A percentile compares a stretch with the other conserved stretches of the same genome.
Evolutionary conservation across 805 yeast species (phyloP).

Genomic region (Candida schatavii): DNA sequence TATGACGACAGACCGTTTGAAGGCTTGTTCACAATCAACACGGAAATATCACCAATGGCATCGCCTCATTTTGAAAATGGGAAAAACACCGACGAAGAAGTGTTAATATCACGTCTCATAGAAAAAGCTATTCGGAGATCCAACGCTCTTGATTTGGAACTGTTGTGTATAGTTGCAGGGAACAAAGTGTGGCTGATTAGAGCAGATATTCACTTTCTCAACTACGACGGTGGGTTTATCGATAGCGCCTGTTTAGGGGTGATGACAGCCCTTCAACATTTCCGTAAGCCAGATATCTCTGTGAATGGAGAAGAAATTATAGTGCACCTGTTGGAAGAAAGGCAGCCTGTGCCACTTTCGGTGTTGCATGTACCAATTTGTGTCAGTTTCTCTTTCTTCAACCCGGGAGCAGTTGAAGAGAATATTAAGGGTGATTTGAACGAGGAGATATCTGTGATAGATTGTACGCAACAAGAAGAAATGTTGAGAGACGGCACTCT

Average conservation of each 20-base stretch:
- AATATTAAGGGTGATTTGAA: slow-evolving; percentile 66
- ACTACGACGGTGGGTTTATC: slow-evolving; percentile 89
- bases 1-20: slow-evolving; percentile 92
- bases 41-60: slow-evolving; percentile 90
- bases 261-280: slow-evolving; percentile 80
- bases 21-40: slow-evolving; percentile 78
- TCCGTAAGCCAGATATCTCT: slow-evolving; percentile 77
- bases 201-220: slow-evolving; percentile 85
- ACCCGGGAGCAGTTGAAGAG: slow-evolving; percentile 60
- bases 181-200: slow-evolving; percentile 86
- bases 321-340: slow-evolving; percentile 68
- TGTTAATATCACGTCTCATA: slow-evolving; percentile 73
- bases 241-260: slow-evolving; percentile 92
- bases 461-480: slow-evolving; percentile 79
- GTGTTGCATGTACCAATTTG: slow-evolving; percentile 88
- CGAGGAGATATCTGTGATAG: slow-evolving; percentile 63
- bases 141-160: slow-evolving; percentile 86
- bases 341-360: slow-evolving; percentile 84
- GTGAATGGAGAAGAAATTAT: slow-evolving; percentile 57
- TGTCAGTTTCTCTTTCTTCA: slow-evolving; percentile 83
- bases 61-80: slow-evolving; percentile 78
- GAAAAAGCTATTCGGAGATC: slow-evolving; percentile 92
- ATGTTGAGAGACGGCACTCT: slow-evolving; percentile 70
- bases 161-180: slow-evolving; percentile 88
- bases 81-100: slow-evolving; percentile 73